Base-by-base conservation (phyloP, 176 grass and related monocot genomes). In the Oropetium thomaeum region DNA sequence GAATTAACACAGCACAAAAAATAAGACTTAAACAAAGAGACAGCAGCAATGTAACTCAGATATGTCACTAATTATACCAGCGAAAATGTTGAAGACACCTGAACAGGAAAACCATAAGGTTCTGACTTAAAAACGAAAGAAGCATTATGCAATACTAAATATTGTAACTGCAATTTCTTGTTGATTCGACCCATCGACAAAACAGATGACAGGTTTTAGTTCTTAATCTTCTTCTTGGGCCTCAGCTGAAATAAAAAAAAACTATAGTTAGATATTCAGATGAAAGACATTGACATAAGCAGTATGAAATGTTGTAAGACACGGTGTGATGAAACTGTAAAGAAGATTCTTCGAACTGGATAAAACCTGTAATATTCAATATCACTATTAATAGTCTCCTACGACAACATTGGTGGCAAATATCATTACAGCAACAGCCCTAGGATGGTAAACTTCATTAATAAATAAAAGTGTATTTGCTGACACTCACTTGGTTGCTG, bases 151-250 rank as follows among this genome's bases (percentile, higher is more conserved):
- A 57, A 33, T n/a, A 0, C 4, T 19, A 35, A 52, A 70, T 55
- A 25, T 19, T 59, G 9, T 0, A 44, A 30, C 19, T 64, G 39
- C 7, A 17, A 40, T 40, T n/a, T 37, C 40, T 48, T 65, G 49
- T 11, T 38, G 34, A 65, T 19, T 63, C 20, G 12, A 14, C 47
- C 4, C 8, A 40, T 47, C 4, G 4, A 22, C 1, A 2, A 14
- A 58, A 73, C 26, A 4, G 0, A 27, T 10, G 2, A 9, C 9
- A 27, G 43, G 34, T 17, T 39, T 67, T 61, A 88, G 86, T 88
- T 88, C 88, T 84, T 90, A 85, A 97, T 93, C 93, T 97, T 97
- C 90, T 97, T 97, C 93, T 97, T 97, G 12, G 87, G 76, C 93
- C 93, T 97, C 90, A 90, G 76, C 93, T 92, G 80, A 79, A 85